These are phyloP conservation scores for Trichoderma koningii DNA, from an alignment of 2,329 filamentous ascomycete genomes.

Conservation along the genomic window DNA sequence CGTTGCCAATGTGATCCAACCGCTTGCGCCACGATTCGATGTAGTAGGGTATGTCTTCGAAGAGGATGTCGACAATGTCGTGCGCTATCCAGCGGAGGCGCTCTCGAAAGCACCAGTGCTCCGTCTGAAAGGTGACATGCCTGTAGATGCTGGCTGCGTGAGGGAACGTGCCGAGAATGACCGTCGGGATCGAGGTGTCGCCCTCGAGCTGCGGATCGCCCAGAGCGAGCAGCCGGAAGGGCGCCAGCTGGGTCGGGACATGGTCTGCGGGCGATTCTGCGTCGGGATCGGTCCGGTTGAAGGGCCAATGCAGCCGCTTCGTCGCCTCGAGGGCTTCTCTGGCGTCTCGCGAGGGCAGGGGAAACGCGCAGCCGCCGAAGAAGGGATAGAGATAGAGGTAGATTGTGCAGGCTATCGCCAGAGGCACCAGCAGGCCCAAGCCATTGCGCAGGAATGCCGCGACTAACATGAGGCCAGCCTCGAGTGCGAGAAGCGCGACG, in stretches of 20 bases:
- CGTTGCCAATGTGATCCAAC: slow-evolving; percentile 88
- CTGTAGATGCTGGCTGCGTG: slow-evolving; percentile 52
- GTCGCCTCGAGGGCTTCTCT: slow-evolving; percentile 41
- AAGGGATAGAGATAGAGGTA: slow-evolving; percentile 89
- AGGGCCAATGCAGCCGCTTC: slow-evolving; percentile 48
- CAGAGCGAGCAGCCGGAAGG: slow-evolving; percentile 83
- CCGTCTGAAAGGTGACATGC: slow-evolving; percentile 51
- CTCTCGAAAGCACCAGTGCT: slow-evolving; percentile 51
- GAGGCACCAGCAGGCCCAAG: slow-evolving; percentile 56
- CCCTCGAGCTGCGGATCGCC: slow-evolving; percentile 94
- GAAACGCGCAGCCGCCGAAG: slow-evolving; percentile 80
- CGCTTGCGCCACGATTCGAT: slow-evolving; percentile 72
- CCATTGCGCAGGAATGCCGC: slow-evolving; percentile 58
- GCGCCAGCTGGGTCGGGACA: slow-evolving; percentile 52
- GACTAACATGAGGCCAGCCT: slow-evolving; percentile 53
- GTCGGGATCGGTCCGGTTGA: slow-evolving; percentile 32
- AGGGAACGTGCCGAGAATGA: slow-evolving; percentile 55
- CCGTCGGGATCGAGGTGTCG: slow-evolving; percentile 75
- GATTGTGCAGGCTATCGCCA: slow-evolving; percentile 68
- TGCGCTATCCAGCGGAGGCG: slow-evolving; percentile 57
- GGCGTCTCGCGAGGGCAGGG: slow-evolving; percentile 49
- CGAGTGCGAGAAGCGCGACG: slow-evolving; percentile 36
- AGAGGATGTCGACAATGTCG: slow-evolving; percentile 61
- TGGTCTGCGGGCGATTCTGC: slow-evolving; percentile 31
- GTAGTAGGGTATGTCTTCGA: slow-evolving; percentile 68